Percentiles rank a stretch among this genome's conserved stretches.
Evolutionary conservation across 2,329 filamentous ascomycete genomes (phyloP).

Genomic region (Cladophialophora immunda): DNA sequence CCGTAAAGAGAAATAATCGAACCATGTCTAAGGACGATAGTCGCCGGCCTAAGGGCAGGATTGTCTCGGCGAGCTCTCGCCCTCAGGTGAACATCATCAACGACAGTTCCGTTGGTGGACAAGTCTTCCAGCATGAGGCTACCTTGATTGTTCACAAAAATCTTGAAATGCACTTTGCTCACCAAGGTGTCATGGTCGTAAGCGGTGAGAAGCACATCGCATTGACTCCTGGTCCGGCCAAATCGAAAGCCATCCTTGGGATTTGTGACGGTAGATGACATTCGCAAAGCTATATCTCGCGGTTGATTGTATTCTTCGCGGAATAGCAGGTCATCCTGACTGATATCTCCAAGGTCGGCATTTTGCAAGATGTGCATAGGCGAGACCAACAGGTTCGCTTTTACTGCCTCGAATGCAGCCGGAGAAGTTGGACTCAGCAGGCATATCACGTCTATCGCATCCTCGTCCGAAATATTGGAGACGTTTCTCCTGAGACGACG

Average conservation of each 20-base stretch:
- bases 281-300: slow-evolving; percentile 77
- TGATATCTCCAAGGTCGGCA: slow-evolving; percentile 50
- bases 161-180: slow-evolving; percentile 95
- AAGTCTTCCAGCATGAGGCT: slow-evolving; percentile 91
- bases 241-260: slow-evolving; percentile 81
- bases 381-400: slow-evolving; percentile 59
- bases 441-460: slow-evolving; percentile 88
- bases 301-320: slow-evolving; percentile 42
- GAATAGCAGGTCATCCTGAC: slow-evolving; percentile 51
- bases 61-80: slow-evolving; percentile 45
- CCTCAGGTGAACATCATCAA: slow-evolving; percentile 74
- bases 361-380: slow-evolving; percentile 70
- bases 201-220: slow-evolving; percentile 76
- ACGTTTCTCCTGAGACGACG: slow-evolving; percentile 80
- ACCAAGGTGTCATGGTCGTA: slow-evolving; percentile 75
- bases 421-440: slow-evolving; percentile 82
- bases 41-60: slow-evolving; percentile 45
- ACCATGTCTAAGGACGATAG: slow-evolving; percentile 74
- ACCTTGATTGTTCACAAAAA: slow-evolving; percentile 86
- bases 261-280: slow-evolving; percentile 77
- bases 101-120: slow-evolving; percentile 94
- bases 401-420: slow-evolving; percentile 76
- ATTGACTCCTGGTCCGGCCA: slow-evolving; percentile 75
- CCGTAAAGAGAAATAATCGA: slow-evolving; percentile 74
- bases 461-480: slow-evolving; percentile 81